phyloP scores from a whole-genome alignment of 1,139 yeast species.

The Diutina catenulata region DNA sequence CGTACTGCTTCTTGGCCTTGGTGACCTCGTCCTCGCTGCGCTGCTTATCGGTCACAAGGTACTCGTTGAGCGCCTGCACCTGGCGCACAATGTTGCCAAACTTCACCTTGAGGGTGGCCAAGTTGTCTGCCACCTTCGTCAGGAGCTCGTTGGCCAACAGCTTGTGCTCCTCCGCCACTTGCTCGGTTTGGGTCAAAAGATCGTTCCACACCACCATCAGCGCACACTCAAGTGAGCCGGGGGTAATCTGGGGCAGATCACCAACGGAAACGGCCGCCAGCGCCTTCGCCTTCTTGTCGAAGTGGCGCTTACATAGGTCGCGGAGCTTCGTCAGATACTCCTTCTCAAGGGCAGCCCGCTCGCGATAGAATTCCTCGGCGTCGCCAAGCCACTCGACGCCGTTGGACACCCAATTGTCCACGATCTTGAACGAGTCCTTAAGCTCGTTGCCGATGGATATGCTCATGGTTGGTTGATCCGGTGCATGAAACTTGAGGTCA shows the following conservation, averaged over 20 bases:
- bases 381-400: conserved; percentile 72
- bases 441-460: conserved; percentile 51
- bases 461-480: not conserved
- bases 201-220: conserved; percentile 93
- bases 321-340: conserved; percentile 68
- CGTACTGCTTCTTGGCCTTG: conserved; percentile 66
- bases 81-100: conserved; percentile 43
- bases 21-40: conserved; percentile 53
- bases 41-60: conserved; percentile 45
- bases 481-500: no score
- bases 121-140: conserved; percentile 50
- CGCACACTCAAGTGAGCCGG: conserved; percentile 90
- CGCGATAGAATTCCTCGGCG: conserved; percentile 72
- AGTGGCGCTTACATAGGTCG: conserved; percentile 54
- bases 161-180: conserved; percentile 56
- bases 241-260: conserved; percentile 80
- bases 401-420: conserved; percentile 64
- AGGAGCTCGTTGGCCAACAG: conserved; percentile 53
- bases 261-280: conserved; percentile 76
- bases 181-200: conserved; percentile 74
- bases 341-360: conserved; percentile 68
- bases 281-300: conserved; percentile 63
- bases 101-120: conserved; percentile 41
- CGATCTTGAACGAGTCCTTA: conserved; percentile 67
- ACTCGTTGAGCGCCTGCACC: conserved; percentile 49